Evolutionary conservation across 371 early-diverging fungal genomes (phyloP).

Genomic region (Lichtheimia corymbifera): DNA sequence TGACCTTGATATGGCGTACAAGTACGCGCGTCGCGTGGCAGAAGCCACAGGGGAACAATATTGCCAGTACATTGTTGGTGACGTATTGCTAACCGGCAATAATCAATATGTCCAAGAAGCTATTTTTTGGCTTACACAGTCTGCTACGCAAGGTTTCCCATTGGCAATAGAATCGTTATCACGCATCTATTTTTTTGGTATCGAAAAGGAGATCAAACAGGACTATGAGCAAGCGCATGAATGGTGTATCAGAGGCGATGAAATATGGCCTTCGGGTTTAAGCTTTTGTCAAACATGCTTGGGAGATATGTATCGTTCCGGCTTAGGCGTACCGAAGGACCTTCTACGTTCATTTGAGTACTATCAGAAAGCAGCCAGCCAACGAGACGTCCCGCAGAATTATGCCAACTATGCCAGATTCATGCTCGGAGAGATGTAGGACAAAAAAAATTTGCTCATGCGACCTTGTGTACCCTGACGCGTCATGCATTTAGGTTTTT

Average conservation of each 20-base stretch:
- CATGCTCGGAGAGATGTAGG: slow-evolving; percentile 52
- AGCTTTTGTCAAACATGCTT: slow-evolving; percentile 50
- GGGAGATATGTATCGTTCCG: slow-evolving; percentile 47
- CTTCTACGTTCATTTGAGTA: slow-evolving; percentile 41
- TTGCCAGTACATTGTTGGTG: slow-evolving; percentile 53
- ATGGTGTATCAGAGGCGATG: slow-evolving; percentile 49
- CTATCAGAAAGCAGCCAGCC: slow-evolving; percentile 53
- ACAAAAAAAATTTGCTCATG: too few relatives aligned
- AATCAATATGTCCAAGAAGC: slow-evolving; percentile 39
- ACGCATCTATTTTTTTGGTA: slow-evolving; percentile 39
- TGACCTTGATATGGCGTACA: slow-evolving; percentile 43
- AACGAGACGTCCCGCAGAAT: slow-evolving; percentile 49
- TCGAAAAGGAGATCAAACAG: slow-evolving; percentile 26
- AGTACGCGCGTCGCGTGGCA: slow-evolving; percentile 43
- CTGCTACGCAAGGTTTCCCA: slow-evolving; percentile 49
- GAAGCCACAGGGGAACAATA: slow-evolving; percentile 45
- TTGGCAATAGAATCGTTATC: slow-evolving; percentile 45
- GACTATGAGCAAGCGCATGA: slow-evolving; percentile 42
- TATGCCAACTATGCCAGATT: slow-evolving; percentile 52
- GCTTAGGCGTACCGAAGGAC: slow-evolving; percentile 46
- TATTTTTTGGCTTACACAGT: slow-evolving; percentile 47
- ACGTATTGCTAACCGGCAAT: slow-evolving; percentile 24
- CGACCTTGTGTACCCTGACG: too few relatives aligned
- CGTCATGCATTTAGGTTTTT: slow-evolving; percentile 36
- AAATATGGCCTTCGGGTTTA: slow-evolving; percentile 54